phyloP scores from a whole-genome alignment of 1,139 yeast species.

The Eremothecium sinecaudum region DNA sequence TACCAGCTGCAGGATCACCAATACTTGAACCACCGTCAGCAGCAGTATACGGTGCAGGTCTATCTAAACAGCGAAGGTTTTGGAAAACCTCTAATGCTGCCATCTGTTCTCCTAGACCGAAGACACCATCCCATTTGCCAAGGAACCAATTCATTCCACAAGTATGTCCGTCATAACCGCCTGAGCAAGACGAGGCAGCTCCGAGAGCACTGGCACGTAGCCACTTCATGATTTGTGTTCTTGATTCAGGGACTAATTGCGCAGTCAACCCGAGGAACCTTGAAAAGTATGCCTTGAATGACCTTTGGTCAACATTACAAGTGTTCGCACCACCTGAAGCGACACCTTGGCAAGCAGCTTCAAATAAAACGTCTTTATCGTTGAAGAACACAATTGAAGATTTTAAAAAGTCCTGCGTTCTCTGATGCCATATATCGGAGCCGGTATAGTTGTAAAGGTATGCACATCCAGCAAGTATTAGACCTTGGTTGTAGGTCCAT shows the following conservation, averaged over 20 bases:
- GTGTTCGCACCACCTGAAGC: too few relatives aligned
- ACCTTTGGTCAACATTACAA: slow-evolving; percentile 56
- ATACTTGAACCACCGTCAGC: slow-evolving; percentile 50
- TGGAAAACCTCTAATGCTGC: slow-evolving; percentile 43
- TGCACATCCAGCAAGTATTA: slow-evolving; percentile 73
- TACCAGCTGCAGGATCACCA: slow-evolving; percentile 56
- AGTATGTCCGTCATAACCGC: slow-evolving; percentile 68
- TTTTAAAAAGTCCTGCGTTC: slow-evolving; percentile 39
- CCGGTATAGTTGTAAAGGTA: slow-evolving; percentile 59
- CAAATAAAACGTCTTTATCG: slow-evolving; percentile 44
- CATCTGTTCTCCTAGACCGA: slow-evolving; percentile 95
- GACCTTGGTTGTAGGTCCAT: slow-evolving; percentile 88
- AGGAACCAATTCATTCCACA: slow-evolving; percentile 61
- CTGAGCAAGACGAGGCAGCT: slow-evolving; percentile 63
- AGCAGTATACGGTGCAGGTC: slow-evolving; percentile 51
- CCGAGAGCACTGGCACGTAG: slow-evolving; percentile 46
- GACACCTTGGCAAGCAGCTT: slow-evolving; percentile 45
- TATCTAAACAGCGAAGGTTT: slow-evolving; percentile 42
- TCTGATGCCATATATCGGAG: slow-evolving; percentile 39
- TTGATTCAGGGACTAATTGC: slow-evolving; percentile 41
- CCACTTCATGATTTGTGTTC: slow-evolving; percentile 34
- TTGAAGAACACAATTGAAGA: slow-evolving; percentile 36
- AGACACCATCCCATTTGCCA: slow-evolving; percentile 52
- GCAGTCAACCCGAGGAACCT: slow-evolving; percentile 46
- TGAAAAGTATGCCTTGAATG: slow-evolving; percentile 51